These are phyloP conservation scores for Cladosporium oxysporum DNA, from an alignment of 2,329 filamentous ascomycete genomes.

Conservation along the genomic window DNA sequence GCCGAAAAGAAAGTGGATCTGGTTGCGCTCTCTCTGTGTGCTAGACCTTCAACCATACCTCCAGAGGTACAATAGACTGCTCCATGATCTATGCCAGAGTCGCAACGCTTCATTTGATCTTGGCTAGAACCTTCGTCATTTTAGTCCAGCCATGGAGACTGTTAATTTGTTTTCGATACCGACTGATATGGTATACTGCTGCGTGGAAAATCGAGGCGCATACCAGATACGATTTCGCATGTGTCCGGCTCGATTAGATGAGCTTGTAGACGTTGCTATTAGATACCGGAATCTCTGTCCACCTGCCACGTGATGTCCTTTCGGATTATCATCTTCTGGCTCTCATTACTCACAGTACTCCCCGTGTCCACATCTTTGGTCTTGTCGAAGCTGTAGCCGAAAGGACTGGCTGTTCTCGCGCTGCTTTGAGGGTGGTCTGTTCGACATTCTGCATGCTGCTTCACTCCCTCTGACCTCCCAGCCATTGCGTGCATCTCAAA, in stretches of 20 bases:
- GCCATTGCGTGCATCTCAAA: neutral
- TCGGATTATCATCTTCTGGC: conserved; percentile 7
- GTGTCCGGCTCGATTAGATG: neutral
- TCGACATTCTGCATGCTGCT: neutral
- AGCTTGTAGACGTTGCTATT: neutral
- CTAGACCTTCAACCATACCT: too few relatives aligned
- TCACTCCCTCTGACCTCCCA: neutral
- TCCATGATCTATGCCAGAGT: too few relatives aligned
- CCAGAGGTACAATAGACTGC: too few relatives aligned
- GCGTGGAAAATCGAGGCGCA: too few relatives aligned
- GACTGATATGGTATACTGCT: too few relatives aligned
- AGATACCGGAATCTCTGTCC: neutral
- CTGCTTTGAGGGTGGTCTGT: neutral
- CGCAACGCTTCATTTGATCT: too few relatives aligned
- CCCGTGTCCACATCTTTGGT: neutral
- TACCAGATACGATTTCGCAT: too few relatives aligned
- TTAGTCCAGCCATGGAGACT: too few relatives aligned
- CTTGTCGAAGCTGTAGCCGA: neutral
- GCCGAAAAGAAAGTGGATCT: neutral
- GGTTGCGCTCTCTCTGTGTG: neutral
- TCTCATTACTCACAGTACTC: neutral
- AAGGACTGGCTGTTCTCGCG: neutral
- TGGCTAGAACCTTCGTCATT: too few relatives aligned
- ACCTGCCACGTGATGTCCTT: neutral
- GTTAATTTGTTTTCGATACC: too few relatives aligned